Percentiles rank a stretch among this genome's conserved stretches.
phyloP scores from a whole-genome alignment of 139 green algal genomes.

The Closterium sp. region DNA sequence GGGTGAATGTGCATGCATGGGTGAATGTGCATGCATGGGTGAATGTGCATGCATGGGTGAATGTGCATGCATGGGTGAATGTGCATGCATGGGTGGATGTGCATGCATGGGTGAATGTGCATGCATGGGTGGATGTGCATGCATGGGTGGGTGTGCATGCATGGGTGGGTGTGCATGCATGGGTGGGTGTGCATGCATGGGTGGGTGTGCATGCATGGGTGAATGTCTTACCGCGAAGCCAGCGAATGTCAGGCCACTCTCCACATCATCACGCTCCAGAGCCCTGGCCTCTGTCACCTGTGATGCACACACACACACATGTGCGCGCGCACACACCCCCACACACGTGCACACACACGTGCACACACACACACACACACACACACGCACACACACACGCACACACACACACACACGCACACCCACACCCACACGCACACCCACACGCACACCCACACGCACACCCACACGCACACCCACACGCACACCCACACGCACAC shows the following conservation, averaged over 20 bases:
- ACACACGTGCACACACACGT: neutral
- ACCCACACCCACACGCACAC: neutral
- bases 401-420: neutral
- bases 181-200: neutral
- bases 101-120: neutral
- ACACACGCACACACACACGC: neutral
- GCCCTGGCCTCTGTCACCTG: slow-evolving; percentile 34
- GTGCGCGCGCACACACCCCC: neutral
- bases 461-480: too few species aligned
- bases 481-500: neutral
- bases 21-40: too few species aligned
- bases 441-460: too few species aligned
- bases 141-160: neutral
- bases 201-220: neutral
- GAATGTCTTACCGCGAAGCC: slow-evolving; percentile 44
- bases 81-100: neutral
- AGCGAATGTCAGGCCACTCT: slow-evolving; percentile 43
- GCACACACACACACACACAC: too few species aligned
- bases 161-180: neutral
- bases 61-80: too few species aligned
- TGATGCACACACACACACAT: neutral
- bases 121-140: neutral
- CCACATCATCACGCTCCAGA: slow-evolving; percentile 37
- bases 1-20: neutral
- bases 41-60: too few species aligned